Conservation (phyloP, 2,329 filamentous ascomycete species). For the Aureobasidium sp. region DNA sequence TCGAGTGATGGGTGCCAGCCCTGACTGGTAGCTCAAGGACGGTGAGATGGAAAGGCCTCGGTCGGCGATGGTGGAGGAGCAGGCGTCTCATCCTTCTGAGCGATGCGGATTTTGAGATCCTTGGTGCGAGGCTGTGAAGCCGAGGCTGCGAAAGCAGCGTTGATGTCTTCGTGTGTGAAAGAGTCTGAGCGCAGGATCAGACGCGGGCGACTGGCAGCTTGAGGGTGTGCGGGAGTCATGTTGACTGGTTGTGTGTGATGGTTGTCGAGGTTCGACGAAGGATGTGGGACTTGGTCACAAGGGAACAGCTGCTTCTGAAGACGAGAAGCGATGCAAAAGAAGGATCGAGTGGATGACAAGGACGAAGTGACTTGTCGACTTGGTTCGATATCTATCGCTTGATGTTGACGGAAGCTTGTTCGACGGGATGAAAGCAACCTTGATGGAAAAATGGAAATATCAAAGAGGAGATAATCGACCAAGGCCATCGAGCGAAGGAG, state of each 20-base stretch:
- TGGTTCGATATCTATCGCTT: neutral
- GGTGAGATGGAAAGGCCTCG: slow-evolving; percentile 6
- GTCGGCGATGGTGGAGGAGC: slow-evolving; percentile 19
- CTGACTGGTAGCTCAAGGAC: neutral
- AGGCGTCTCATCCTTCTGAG: slow-evolving; percentile 16
- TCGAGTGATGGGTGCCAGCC: neutral
- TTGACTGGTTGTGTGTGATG: slow-evolving; percentile 2
- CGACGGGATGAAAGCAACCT: neutral
- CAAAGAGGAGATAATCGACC: neutral
- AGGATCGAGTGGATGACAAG: neutral
- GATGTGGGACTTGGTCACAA: neutral
- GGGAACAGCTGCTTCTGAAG: neutral
- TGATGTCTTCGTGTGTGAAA: slow-evolving; percentile 18
- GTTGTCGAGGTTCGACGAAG: neutral
- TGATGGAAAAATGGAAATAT: neutral
- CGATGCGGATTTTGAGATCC: slow-evolving; percentile 18
- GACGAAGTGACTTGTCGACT: neutral
- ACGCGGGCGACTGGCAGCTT: slow-evolving; percentile 13
- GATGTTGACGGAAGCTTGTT: neutral
- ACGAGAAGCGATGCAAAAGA: neutral
- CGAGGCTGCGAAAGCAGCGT: slow-evolving; percentile 17
- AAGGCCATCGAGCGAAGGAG: neutral
- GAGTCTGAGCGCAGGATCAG: slow-evolving; percentile 16
- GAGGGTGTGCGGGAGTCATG: slow-evolving; percentile 17
- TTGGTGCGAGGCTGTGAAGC: slow-evolving; percentile 17